Evolutionary conservation across 345 rosid species (phyloP).

Genomic region (Eucalyptus sideroxylon): DNA sequence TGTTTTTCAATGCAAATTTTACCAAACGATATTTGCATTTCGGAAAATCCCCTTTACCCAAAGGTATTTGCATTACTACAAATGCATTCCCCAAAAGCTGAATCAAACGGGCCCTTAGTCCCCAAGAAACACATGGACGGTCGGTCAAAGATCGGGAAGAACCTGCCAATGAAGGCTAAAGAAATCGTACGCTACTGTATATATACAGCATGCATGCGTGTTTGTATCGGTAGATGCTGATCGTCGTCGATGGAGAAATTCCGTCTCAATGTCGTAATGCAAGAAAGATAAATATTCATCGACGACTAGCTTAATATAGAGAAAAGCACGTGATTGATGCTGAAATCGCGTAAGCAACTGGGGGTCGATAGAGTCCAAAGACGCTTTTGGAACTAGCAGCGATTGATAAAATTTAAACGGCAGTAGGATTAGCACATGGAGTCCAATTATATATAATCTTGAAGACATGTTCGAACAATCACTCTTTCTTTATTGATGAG

Average conservation of each 20-base stretch:
- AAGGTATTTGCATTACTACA: no score
- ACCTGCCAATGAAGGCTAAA: not conserved
- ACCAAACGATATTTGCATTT: no score
- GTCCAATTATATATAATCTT: not conserved
- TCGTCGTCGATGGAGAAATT: not conserved
- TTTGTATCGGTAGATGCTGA: not conserved
- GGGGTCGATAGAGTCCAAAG: not conserved
- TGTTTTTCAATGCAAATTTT: no score
- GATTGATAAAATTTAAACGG: not conserved
- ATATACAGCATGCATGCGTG: not conserved
- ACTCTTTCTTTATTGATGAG: no score
- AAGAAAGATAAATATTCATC: not conserved
- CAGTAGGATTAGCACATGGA: not conserved
- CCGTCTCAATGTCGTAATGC: not conserved
- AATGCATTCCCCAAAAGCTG: no score
- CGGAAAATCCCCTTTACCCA: no score
- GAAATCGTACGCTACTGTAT: not conserved
- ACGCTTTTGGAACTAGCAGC: not conserved
- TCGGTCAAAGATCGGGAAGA: not conserved
- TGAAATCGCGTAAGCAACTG: not conserved
- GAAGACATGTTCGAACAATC: no score
- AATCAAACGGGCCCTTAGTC: not conserved
- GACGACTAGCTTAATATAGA: not conserved
- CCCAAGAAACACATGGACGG: not conserved
- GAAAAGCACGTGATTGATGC: not conserved